Base-by-base conservation (phyloP, 2,329 filamentous ascomycete species). In the Uncinocarpus reesii region DNA sequence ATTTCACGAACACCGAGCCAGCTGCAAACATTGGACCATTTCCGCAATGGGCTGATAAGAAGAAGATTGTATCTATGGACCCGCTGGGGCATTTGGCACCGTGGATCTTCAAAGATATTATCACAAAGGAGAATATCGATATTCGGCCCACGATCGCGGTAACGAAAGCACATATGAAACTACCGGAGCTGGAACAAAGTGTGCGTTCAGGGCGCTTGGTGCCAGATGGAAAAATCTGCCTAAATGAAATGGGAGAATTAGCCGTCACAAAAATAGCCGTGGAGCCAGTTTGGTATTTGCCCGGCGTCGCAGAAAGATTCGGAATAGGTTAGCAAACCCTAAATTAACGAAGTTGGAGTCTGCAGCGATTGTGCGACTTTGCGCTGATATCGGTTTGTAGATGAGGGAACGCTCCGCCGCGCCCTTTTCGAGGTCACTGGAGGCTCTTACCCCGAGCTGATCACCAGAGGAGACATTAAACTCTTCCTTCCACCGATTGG, bases 11-110 rank as follows among this genome's bases (percentile, higher is more conserved):
- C 65, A 95, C 88, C 7, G 86, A 96, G 65, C 92, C 92, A 10
- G 88, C 89, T n/a, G 86, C 80, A 18, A 79, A 83, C 46, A 86
- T 96, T 61, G 88, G 88, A 0, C 88, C 86, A 6, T 94, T 94
- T 58, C 81, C 86, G 6, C 80, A 92, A 68, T 98, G 90, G 90
- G 78, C 77, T 21, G 86, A 94, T 62, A 79, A 78, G 60, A 87
- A 86, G 66, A 96, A 95, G 73, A 96, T 98, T 54, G 90, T 96
- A 11, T 86, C 90, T 15, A 95, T 98, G 87, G 92, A 96, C 62
- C 90, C 90, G 0, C 86, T 84, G 65, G 90, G 92, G 5, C 92
- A 96, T 69, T 71, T 95, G 52, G 78, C 83, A 7, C 86, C 86
- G 7, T 89, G 83, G 82, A 69, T 93, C 34, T 94, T 83, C 71